Evolutionary conservation across 768 basidiomycete species (phyloP), one percentile per base, ranked within the genome.

Genomic region (Podaxis mareebaensis): DNA sequence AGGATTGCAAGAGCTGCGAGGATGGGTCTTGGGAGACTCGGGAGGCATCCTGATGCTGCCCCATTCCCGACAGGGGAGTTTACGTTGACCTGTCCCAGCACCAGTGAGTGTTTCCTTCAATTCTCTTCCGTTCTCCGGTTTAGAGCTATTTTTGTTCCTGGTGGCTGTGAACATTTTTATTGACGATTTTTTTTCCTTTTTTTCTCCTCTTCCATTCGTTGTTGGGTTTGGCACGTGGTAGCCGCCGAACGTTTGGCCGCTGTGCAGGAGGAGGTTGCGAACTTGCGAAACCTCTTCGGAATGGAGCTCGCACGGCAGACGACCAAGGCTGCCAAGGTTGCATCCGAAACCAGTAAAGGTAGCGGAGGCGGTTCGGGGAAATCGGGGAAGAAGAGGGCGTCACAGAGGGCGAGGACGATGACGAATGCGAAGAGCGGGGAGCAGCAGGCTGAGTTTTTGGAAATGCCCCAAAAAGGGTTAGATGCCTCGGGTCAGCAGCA

Each of bases 221-320:
- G 66, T 63, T 71, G 59, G 46, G 39, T 66, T 40, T 46, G 40
- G 63, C 63, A 61, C 61, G 58, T 64, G 48, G 30, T 67, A 94
- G 92, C 91, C 60, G 85, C 89, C 64, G 88, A 92, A 64, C 86
- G 92, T 57, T 80, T 91, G 66, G 74, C 83, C 58, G 82, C 85
- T 51, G 90, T 87, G 4, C 85, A 87, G 71, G 83, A 85, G 68
- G 90, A 93, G 76, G 88, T 90, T 42, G 76, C 83, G 4, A 76
- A 78, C 59, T 78, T 93, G 53, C 86, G 89, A 42, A 80, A 79
- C 57, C 85, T 85, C 64, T 91, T 94, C 68, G 89, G 92, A 73
- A 81, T 77, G 15, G 93, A 93, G 76, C 78, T 94, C 44, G 83
- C 85, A 22, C 79, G 88, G 39, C 90, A 93, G 69, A 87, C 89